Conservation (phyloP, 768 basidiomycete genomes). For the Mycena floridula region DNA sequence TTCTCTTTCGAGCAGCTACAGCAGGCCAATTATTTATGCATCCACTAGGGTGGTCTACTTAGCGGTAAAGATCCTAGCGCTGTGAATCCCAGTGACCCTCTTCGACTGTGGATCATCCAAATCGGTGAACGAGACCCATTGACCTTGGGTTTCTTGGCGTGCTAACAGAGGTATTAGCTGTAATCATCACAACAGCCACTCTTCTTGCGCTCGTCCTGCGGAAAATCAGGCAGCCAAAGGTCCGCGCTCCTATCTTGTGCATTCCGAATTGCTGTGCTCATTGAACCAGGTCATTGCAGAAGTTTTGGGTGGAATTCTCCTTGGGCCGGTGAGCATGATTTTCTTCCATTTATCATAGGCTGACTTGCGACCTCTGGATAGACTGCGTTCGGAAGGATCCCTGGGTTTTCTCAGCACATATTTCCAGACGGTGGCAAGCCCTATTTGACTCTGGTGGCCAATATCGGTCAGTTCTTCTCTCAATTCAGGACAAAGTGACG, state of each 20-base stretch:
- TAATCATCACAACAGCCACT: slow-evolving; percentile 80
- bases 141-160: neutral
- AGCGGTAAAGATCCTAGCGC: slow-evolving; percentile 66
- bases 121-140: slow-evolving; percentile 42
- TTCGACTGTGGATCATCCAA: slow-evolving; percentile 76
- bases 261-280: neutral
- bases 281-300: slow-evolving; percentile 6
- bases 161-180: slow-evolving; percentile 32
- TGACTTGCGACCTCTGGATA: neutral
- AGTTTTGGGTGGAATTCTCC: slow-evolving; percentile 84
- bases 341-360: neutral
- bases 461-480: too few relatives aligned
- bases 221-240: slow-evolving; percentile 80
- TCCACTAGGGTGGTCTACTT: slow-evolving; percentile 62
- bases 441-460: slow-evolving; percentile 81
- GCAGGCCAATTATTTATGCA: neutral
- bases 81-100: slow-evolving; percentile 61
- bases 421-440: slow-evolving; percentile 71
- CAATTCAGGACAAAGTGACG: too few relatives aligned
- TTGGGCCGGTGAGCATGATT: slow-evolving; percentile 37
- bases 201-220: slow-evolving; percentile 64
- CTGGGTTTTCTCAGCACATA: slow-evolving; percentile 80
- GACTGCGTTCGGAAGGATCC: slow-evolving; percentile 44
- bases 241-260: slow-evolving; percentile 27
- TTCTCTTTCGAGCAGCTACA: neutral